These are phyloP conservation scores for Leccinum barrowsii DNA, from an alignment of 768 basidiomycete genomes.

Conservation along the genomic window DNA sequence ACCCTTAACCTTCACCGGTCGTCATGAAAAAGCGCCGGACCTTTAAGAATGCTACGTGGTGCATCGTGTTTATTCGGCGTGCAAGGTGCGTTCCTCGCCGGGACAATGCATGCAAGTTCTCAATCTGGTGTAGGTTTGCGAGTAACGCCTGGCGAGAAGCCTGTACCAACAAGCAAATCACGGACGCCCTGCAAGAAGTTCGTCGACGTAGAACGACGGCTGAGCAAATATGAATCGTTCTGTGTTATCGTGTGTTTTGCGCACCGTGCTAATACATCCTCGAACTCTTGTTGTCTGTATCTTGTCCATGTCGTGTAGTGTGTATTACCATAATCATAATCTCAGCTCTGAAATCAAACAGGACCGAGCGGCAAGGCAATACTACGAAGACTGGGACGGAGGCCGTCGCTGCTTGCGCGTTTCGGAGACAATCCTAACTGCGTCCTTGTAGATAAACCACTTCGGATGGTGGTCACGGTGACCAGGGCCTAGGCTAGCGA, in stretches of 20 bases:
- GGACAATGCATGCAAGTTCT: constrained; percentile 1
- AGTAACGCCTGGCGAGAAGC: constrained; percentile 65
- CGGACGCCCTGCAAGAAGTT: constrained; percentile 68
- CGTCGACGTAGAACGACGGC: constrained; percentile 44
- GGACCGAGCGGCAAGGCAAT: not conserved
- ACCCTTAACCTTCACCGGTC: constrained; percentile 43
- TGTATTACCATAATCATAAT: constrained; percentile 15
- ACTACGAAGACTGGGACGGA: constrained; percentile 16
- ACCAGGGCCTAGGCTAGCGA: constrained; percentile 65
- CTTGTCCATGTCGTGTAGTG: constrained; percentile 15
- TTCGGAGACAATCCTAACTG: constrained; percentile 57
- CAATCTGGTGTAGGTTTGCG: constrained; percentile 44
- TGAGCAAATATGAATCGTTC: constrained; percentile 7
- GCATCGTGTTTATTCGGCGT: constrained; percentile 63
- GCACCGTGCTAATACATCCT: not conserved
- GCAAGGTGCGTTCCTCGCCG: constrained; percentile 46
- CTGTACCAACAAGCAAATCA: constrained; percentile 54
- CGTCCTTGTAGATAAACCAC: constrained; percentile 79
- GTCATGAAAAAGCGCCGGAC: constrained; percentile 41
- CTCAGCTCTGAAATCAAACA: not conserved
- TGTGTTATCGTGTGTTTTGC: not conserved
- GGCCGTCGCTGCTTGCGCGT: constrained; percentile 31
- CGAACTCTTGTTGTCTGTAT: constrained; percentile 18
- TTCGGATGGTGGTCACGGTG: constrained; percentile 88
- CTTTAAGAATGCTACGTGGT: constrained; percentile 54